Percentiles rank a stretch among this genome's conserved stretches.
These are phyloP conservation scores for Filobasidium wieringae DNA, from an alignment of 768 basidiomycete species.

Conservation along the genomic window DNA sequence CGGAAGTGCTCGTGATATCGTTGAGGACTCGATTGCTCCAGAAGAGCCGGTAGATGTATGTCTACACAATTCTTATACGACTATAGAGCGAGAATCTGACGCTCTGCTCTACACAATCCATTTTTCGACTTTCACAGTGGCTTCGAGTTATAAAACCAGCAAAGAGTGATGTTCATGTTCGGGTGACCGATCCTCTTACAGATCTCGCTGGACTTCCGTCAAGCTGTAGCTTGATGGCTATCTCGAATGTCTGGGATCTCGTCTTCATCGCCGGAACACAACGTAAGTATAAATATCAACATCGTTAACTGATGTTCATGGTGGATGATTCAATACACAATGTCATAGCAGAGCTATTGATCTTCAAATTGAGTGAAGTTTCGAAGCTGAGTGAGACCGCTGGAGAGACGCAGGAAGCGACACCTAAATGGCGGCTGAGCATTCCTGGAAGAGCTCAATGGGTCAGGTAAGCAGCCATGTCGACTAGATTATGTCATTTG, in stretches of 20 bases:
- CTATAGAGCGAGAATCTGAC: too few relatives aligned
- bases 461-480: slow-evolving; percentile 13
- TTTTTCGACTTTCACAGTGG: slow-evolving; percentile 24
- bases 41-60: slow-evolving; percentile 34
- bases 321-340: neutral
- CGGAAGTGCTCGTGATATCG: slow-evolving; percentile 46
- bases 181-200: slow-evolving; percentile 23
- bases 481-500: neutral
- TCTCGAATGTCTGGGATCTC: slow-evolving; percentile 31
- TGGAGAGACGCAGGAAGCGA: slow-evolving; percentile 17
- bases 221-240: slow-evolving; percentile 29
- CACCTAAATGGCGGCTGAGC: slow-evolving; percentile 13
- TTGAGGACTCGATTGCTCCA: slow-evolving; percentile 10
- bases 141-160: slow-evolving; percentile 27
- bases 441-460: slow-evolving; percentile 28
- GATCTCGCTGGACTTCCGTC: slow-evolving; percentile 27
- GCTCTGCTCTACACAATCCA: too few relatives aligned
- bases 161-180: slow-evolving; percentile 32
- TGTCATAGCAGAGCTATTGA: slow-evolving; percentile 19
- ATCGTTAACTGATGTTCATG: neutral
- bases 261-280: slow-evolving; percentile 21
- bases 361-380: slow-evolving; percentile 24
- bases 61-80: neutral
- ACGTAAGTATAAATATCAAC: slow-evolving; percentile 14
- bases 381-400: slow-evolving; percentile 19